Conservation (phyloP, 1,284 basidiomycete genomes). For the Heliocybe sulcata region DNA sequence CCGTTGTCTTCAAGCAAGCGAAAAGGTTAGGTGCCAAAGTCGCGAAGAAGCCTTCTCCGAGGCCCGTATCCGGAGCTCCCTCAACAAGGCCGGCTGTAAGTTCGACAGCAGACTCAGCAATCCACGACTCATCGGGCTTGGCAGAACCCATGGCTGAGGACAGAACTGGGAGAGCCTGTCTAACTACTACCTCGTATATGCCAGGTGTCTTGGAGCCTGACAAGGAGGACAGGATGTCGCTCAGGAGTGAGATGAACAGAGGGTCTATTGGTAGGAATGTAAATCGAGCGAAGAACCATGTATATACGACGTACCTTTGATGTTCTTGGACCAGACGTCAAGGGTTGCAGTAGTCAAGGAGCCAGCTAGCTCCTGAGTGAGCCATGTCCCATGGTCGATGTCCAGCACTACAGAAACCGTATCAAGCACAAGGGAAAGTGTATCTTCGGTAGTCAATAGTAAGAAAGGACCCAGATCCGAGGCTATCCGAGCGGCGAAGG, state of each 20-base stretch:
- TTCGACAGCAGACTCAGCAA: slow-evolving; percentile 75
- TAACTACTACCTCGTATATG: slow-evolving; percentile 67
- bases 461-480: slow-evolving; percentile 83
- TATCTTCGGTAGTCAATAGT: slow-evolving; percentile 76
- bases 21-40: slow-evolving; percentile 73
- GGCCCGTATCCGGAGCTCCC: slow-evolving; percentile 54
- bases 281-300: background rate
- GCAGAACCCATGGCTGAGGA: slow-evolving; percentile 56
- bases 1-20: slow-evolving; percentile 53
- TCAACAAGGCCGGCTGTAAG: slow-evolving; percentile 65
- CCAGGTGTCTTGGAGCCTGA: slow-evolving; percentile 49
- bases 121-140: slow-evolving; percentile 60
- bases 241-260: slow-evolving; percentile 80
- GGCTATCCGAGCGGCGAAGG: slow-evolving; percentile 72
- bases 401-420: slow-evolving; percentile 74
- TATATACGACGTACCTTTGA: slow-evolving; percentile 51
- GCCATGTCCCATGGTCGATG: slow-evolving; percentile 66
- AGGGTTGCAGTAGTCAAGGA: slow-evolving; percentile 62
- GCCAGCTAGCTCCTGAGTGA: slow-evolving; percentile 55
- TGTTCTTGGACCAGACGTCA: slow-evolving; percentile 80
- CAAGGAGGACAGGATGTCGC: slow-evolving; percentile 74
- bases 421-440: slow-evolving; percentile 87
- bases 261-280: slow-evolving; percentile 53
- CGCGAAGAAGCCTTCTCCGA: slow-evolving; percentile 75
- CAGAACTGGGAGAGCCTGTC: slow-evolving; percentile 67